Evolutionary conservation across 352 stramenopile genomes (phyloP), one percentile per base, ranked within the genome.

Genomic region (Pseudoperonospora humuli): DNA sequence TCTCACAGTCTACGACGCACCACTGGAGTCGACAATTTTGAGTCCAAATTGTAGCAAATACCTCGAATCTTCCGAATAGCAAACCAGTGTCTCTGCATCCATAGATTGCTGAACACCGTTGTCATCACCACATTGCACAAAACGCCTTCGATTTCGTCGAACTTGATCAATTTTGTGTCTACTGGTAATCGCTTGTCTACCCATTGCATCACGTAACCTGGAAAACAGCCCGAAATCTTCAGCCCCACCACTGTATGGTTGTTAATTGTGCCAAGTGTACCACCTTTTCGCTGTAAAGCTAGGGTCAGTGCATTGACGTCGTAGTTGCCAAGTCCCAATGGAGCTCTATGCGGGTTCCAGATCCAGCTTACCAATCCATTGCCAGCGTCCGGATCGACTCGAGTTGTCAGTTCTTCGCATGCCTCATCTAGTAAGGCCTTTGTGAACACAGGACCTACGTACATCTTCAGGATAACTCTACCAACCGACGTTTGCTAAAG

Each of bases 71-170:
- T 79, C 8, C 69, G 64, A 39, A 92, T 72, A 14, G 76, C 67
- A 37, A 92, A 89, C 79, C 79, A 92, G 49, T 92, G 79, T 45
- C 79, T 64, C 49, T 74, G 59, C 50, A 79, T 69, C 64, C 70
- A 80, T 2, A 85, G 50, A 25, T 59, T 59, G 35, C 72, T 65
- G 15, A 72, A 54, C 24, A 84, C 41, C 0, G 56, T 64, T 10
- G 54, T 52, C 41, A 67, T 64, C 15, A 83, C 58, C 23, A 89
- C 57, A 45, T 92, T 92, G 50, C 72, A 86, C 7, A 92, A 46
- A 19, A 86, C 54, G 19, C 70, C 76, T 14, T 79, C 67, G 9
- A 65, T 38, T 7, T 45, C 33, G 14, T 84, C 59, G 11, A 86
- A 61, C 8, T 76, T 61, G 23, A 86, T 28, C 27, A 64, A 36